Base-by-base conservation (phyloP, 2,329 filamentous ascomycete genomes). In the Alternaria sp. region DNA sequence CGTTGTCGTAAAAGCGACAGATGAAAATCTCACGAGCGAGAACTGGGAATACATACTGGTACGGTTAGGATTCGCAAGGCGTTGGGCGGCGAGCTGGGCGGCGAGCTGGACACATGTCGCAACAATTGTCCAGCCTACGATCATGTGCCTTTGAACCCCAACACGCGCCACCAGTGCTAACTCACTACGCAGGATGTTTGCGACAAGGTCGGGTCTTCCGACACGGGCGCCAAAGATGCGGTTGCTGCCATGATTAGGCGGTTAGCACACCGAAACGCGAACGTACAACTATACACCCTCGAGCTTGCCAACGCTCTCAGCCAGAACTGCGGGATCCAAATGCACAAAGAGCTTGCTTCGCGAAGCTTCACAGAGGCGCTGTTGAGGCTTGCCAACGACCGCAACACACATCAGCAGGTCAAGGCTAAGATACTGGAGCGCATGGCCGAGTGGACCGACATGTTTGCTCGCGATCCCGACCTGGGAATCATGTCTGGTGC, bases 401-500 rank as follows among this genome's bases (percentile, higher is more conserved):
- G 93, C 55, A 99, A 96, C 77, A 97, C 94, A 51, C 95, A 98
- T 78, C 90, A 90, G 75, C 92, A 97, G 78, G 95, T 99, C 75
- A 98, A 98, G 80, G 88, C 92, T 65, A 98, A 97, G 85, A 97
- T 99, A 66, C 80, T 98, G 58, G 94, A 98, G 82, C 88, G 93
- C 67, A 98, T 98, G 92, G 89, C 91, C 77, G 92, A 94, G 65
- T 99, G 95, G 95, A 88, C 90, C 56, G 91, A 95, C 72, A 96
- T 97, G 91, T 98, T 98, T 77, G 86, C 87, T 70, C 88, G 86
- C 60, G 92, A 97, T 74, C 86, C 93, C 10, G 94, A 97, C 75
- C 85, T 99, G 60, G 95, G 95, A 17, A 96, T 99, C 75, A 99
- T 99, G 95, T 90, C 93, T 77, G 92, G 96, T 73, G 93, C 94